A percentile compares a stretch with the other conserved stretches of the same genome.
Conservation (phyloP, 1,284 basidiomycete genomes). For the Blastosporella zonata region DNA sequence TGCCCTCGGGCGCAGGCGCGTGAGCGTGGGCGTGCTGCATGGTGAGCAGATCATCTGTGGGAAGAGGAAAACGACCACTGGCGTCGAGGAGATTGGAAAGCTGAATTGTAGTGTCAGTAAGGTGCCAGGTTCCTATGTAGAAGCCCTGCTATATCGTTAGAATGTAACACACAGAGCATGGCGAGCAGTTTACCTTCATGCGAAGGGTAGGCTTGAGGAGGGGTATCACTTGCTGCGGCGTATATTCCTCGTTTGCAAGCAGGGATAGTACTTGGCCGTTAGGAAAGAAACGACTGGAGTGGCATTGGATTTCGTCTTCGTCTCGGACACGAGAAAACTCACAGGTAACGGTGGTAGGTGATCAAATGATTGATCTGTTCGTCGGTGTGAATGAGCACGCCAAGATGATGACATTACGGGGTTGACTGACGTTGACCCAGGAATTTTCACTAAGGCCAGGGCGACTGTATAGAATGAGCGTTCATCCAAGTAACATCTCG, state of each 20-base stretch:
- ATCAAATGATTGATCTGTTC: constrained; percentile 68
- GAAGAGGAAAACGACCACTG: constrained; percentile 31
- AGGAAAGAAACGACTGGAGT: constrained; percentile 77
- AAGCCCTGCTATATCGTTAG: constrained; percentile 49
- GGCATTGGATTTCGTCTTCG: background rate
- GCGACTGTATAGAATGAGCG: constrained; percentile 48
- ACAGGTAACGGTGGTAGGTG: constrained; percentile 85
- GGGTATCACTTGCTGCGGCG: constrained; percentile 76
- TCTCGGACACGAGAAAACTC: constrained; percentile 25
- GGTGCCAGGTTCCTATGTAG: constrained; percentile 65
- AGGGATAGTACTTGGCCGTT: constrained; percentile 86
- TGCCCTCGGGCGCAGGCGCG: constrained; percentile 19
- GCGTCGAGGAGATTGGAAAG: constrained; percentile 64
- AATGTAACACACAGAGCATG: background rate
- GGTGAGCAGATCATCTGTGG: constrained; percentile 19
- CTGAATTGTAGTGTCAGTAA: constrained; percentile 55
- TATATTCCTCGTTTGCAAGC: constrained; percentile 77
- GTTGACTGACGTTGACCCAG: constrained; percentile 77
- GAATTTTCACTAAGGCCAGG: constrained; percentile 74
- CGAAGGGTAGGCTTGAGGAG: constrained; percentile 72
- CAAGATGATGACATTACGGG: background rate
- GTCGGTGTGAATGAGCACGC: constrained; percentile 4
- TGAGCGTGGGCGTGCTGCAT: constrained; percentile 15
- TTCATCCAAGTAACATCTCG: background rate
- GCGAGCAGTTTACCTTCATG: constrained; percentile 59